Evolutionary conservation across 192 early-diverging fungal species (phyloP).

Genomic region (Pilaira anomala): DNA sequence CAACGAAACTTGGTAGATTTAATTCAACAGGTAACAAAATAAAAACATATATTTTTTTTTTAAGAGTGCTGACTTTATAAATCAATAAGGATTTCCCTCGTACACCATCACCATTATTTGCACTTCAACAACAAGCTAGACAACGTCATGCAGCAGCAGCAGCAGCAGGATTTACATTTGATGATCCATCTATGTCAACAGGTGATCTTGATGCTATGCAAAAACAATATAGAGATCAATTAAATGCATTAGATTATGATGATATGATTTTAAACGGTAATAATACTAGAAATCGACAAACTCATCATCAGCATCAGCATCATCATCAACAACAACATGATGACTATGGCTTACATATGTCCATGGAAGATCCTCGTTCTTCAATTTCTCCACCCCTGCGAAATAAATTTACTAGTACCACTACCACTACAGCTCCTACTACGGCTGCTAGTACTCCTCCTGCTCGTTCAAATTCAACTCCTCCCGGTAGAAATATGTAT

Average conservation of each 20-base stretch:
- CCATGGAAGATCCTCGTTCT: background rate
- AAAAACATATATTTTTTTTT: background rate
- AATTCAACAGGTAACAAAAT: slow-evolving; percentile 34
- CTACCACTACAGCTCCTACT: too few species aligned
- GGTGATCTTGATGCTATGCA: slow-evolving; percentile 20
- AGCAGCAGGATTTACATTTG: slow-evolving; percentile 1
- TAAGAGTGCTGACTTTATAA: slow-evolving; percentile 3
- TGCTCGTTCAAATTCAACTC: slow-evolving; percentile 28
- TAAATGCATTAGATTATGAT: slow-evolving; percentile 1
- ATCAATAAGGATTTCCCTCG: slow-evolving; percentile 47
- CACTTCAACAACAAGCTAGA: slow-evolving; percentile 44
- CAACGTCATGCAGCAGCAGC: slow-evolving; percentile 23
- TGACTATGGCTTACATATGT: background rate
- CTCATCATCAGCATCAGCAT: too few species aligned
- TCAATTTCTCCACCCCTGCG: slow-evolving; percentile 16
- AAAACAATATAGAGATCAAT: slow-evolving; percentile 11
- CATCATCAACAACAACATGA: too few species aligned
- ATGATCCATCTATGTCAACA: slow-evolving; percentile 9
- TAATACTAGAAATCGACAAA: background rate
- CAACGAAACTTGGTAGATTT: slow-evolving; percentile 30
- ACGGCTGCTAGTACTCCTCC: slow-evolving; percentile 13
- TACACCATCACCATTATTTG: slow-evolving; percentile 52
- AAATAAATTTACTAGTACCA: slow-evolving; percentile 18
- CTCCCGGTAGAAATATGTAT: slow-evolving; percentile 19
- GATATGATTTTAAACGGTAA: background rate